phyloP scores from a whole-genome alignment of 2,329 filamentous ascomycete genomes.

The Fusarium foetens region DNA sequence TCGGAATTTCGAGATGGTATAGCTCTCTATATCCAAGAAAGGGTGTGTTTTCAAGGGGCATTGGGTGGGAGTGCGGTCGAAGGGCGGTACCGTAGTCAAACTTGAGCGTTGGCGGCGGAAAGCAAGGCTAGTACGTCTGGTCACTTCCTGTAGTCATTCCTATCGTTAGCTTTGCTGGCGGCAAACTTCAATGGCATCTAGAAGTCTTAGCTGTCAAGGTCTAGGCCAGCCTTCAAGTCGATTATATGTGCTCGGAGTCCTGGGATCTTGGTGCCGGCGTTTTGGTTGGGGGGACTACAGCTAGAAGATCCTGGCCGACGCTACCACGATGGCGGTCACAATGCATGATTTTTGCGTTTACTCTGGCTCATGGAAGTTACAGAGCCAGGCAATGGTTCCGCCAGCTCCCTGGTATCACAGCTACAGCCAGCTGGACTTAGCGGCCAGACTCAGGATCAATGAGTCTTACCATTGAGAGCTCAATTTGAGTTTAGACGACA shows the following conservation, averaged over 20 bases:
- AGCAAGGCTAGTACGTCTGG: neutral
- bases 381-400: neutral
- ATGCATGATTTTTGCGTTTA: too few species aligned
- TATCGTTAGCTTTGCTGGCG: neutral
- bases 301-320: too few species aligned
- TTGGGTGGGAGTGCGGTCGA: neutral
- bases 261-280: neutral
- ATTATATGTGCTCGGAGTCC: neutral
- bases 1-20: neutral
- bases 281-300: too few species aligned
- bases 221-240: neutral
- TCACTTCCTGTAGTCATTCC: neutral
- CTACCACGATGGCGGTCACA: neutral
- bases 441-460: neutral
- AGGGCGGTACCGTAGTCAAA: neutral
- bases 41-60: neutral
- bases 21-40: neutral
- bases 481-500: neutral
- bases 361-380: neutral
- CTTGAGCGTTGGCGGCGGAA: neutral
- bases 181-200: too few species aligned
- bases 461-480: too few species aligned
- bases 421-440: neutral
- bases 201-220: neutral
- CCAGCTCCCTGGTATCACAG: neutral